Percentiles rank a stretch among this genome's conserved stretches.
These are phyloP conservation scores for Claviceps sp. DNA, from an alignment of 2,329 filamentous ascomycete species.

Conservation along the genomic window DNA sequence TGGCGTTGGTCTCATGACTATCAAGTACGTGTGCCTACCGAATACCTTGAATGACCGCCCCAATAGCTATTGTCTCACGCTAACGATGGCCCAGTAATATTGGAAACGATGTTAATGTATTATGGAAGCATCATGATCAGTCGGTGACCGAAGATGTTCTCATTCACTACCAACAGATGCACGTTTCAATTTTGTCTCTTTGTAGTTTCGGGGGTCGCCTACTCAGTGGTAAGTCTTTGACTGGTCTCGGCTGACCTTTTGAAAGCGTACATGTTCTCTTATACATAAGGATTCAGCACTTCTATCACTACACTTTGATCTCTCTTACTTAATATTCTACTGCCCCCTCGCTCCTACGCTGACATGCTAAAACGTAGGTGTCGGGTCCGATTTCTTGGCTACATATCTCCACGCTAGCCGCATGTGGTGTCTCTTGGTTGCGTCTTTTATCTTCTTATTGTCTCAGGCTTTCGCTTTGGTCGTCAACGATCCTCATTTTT, in stretches of 20 bases:
- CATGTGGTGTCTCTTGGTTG: slow-evolving; percentile 79
- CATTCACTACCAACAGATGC: slow-evolving; percentile 69
- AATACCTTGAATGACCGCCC: not conserved
- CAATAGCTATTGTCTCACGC: not conserved
- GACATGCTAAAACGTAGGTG: slow-evolving; percentile 34
- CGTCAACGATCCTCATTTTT: slow-evolving; percentile 61
- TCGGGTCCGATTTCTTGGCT: slow-evolving; percentile 82
- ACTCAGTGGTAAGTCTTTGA: slow-evolving; percentile 44
- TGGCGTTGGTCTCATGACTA: slow-evolving; percentile 94
- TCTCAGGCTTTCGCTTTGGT: slow-evolving; percentile 67
- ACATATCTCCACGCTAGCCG: slow-evolving; percentile 69
- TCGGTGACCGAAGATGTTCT: slow-evolving; percentile 61
- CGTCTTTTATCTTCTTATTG: slow-evolving; percentile 61
- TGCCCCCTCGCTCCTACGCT: not conserved
- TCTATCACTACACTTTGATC: not conserved
- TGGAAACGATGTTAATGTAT: slow-evolving; percentile 72
- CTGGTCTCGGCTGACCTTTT: not conserved
- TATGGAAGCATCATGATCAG: slow-evolving; percentile 79
- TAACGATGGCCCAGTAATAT: slow-evolving; percentile 56
- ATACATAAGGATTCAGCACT: not conserved
- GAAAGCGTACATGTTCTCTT: not conserved
- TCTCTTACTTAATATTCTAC: no score
- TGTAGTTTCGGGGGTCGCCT: slow-evolving; percentile 77
- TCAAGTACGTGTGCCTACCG: slow-evolving; percentile 56
- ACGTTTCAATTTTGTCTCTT: slow-evolving; percentile 87